Evolutionary conservation across 225 moss, liverwort and hornwort genomes (phyloP), one percentile per base, ranked within the genome.

Genomic region (Marchantia paleacea): DNA sequence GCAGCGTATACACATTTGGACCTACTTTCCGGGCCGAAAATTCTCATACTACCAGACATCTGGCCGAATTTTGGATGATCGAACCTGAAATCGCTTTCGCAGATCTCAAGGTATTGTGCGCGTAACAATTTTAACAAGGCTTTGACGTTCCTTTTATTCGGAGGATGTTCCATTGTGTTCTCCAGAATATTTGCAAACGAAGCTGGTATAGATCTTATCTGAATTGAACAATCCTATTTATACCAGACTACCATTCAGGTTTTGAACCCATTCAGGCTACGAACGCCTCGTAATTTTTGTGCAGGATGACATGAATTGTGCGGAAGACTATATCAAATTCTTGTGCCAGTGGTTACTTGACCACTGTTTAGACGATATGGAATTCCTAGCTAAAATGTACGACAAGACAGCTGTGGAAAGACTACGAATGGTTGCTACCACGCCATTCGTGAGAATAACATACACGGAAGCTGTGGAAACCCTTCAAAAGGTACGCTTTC

Each of bases 1-100:
- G 97, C 75, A 95, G 92, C 61, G 97, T 94, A 13, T 99, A 99
- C 74, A 95, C 97, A 0, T 99, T 95, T 73, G 95, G 97, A 39
- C 97, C 97, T 14, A 99, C 97, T 20, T 99, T 95, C 79, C 87
- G 97, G 63, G 97, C 97, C 20, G 95, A 99, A 79, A 99, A 95
- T 77, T 99, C 97, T 3, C 97, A 99, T 18, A 99, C 97, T 13
- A 86, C 93, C 0, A 83, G 97, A 78, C 97, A 99, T 84, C 85
- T 99, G 87, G 88, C 97, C 12, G 95, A 99, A 84, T 95, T 99
- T 29, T 99, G 97, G 97, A 99, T 99, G 97, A 88, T 99, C 65
- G 97, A 99, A 85, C 97, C 97, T 55, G 97, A 99, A 75, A 95
- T 99, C 57, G 93, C 97, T 15, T 99, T 99, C 78, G 95, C 95